These are phyloP conservation scores for Hypholoma sublateritium DNA, from an alignment of 768 basidiomycete species.

Conservation along the genomic window DNA sequence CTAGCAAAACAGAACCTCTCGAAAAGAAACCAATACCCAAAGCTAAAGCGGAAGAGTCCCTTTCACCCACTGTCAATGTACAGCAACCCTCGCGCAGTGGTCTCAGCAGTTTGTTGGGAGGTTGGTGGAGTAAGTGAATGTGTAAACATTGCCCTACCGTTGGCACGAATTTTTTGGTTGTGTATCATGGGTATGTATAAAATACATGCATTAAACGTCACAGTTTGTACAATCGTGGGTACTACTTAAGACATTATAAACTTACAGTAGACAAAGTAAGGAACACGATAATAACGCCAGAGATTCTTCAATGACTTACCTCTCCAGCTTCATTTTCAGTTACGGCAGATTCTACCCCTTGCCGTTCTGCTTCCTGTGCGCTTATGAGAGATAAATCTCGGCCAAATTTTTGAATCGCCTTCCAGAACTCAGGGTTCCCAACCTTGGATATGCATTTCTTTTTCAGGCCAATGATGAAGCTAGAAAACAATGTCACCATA, in stretches of 20 bases:
- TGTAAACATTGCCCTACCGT: not conserved
- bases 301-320: conserved; percentile 34
- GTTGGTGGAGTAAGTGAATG: conserved; percentile 69
- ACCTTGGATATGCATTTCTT: conserved; percentile 50
- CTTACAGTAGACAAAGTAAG: not conserved
- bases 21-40: conserved; percentile 52
- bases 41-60: conserved; percentile 55
- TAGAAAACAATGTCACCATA: conserved; percentile 22
- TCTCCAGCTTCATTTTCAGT: conserved; percentile 52
- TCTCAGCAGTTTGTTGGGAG: conserved; percentile 67
- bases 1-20: conserved; percentile 26
- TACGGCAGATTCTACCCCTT: conserved; percentile 57
- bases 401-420: conserved; percentile 48
- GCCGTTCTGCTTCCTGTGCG: conserved; percentile 55
- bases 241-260: too few relatives aligned
- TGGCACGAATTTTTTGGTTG: too few relatives aligned
- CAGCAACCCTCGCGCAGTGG: conserved; percentile 48
- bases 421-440: conserved; percentile 74
- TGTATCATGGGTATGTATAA: too few relatives aligned
- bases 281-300: not conserved
- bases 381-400: conserved; percentile 61
- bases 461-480: conserved; percentile 64
- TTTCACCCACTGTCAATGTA: conserved; percentile 45
- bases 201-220: too few relatives aligned
- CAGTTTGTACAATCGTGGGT: too few relatives aligned